Percentiles rank a stretch among this genome's conserved stretches.
These are phyloP conservation scores for Neurospora sp. DNA, from an alignment of 495 filamentous ascomycete species.

Conservation along the genomic window DNA sequence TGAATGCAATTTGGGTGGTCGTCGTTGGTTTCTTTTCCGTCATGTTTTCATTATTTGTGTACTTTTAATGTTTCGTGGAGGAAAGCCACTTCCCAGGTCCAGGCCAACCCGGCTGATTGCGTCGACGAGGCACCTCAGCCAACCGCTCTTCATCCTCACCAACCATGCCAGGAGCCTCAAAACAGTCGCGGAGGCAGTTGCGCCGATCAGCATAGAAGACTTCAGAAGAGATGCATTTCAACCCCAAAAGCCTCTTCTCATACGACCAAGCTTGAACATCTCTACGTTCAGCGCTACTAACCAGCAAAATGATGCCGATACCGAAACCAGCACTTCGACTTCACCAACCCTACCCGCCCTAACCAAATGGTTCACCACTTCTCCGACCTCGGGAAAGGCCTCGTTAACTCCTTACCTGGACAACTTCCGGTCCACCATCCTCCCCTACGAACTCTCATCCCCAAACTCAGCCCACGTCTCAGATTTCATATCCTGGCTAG, in stretches of 20 bases:
- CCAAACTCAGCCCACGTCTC: not conserved
- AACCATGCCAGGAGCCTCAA: not conserved
- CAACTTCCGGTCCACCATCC: not conserved
- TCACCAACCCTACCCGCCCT: constrained; percentile 1
- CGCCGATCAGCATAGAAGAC: not conserved
- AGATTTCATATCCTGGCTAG: not conserved
- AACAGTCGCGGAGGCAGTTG: not conserved
- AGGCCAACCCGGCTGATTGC: not conserved
- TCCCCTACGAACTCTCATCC: constrained; percentile 1
- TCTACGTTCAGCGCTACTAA: not conserved
- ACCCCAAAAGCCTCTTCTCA: not conserved
- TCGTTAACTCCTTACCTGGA: not conserved
- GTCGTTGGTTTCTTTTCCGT: not conserved
- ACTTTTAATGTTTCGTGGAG: not conserved
- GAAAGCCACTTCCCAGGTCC: not conserved
- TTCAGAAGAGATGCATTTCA: constrained; percentile 3
- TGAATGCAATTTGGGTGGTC: not conserved
- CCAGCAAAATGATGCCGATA: not conserved
- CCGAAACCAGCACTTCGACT: not conserved
- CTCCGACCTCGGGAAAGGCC: not conserved
- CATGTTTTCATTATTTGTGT: not conserved
- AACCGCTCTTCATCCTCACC: not conserved
- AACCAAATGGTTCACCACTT: constrained; percentile 2
- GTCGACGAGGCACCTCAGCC: not conserved
- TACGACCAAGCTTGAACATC: not conserved